These are phyloP conservation scores for Tetragonia tetragonoides DNA, from an alignment of 148 eudicot species.

Conservation along the genomic window DNA sequence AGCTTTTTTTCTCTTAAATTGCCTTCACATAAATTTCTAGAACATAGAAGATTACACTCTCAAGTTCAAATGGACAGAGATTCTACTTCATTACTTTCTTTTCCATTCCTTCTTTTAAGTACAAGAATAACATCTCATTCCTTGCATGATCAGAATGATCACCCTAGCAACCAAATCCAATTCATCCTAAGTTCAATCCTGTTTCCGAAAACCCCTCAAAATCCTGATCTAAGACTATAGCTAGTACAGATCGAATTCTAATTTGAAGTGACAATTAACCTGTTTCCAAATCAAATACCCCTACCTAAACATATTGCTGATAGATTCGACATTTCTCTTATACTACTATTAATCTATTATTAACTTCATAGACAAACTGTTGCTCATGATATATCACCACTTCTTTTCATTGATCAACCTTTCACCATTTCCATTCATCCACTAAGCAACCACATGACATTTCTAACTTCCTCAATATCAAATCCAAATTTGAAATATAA, in stretches of 20 bases:
- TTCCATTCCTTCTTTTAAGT: neutral
- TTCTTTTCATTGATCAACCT: neutral
- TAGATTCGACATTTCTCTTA: too few relatives aligned
- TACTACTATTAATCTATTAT: too few relatives aligned
- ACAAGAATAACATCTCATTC: neutral
- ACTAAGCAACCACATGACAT: neutral
- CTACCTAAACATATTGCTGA: too few relatives aligned
- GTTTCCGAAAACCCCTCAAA: too few relatives aligned
- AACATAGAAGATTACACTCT: neutral
- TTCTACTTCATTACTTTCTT: too few relatives aligned
- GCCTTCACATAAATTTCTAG: neutral
- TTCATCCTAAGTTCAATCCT: neutral
- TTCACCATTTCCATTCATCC: neutral
- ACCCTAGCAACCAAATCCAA: neutral
- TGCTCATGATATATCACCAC: too few relatives aligned
- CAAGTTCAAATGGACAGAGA: neutral
- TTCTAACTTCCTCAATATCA: neutral
- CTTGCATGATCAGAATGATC: neutral
- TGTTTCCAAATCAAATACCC: too few relatives aligned
- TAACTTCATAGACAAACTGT: too few relatives aligned
- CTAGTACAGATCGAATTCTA: too few relatives aligned
- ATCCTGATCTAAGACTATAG: too few relatives aligned
- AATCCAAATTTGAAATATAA: neutral
- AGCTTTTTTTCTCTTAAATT: too few relatives aligned
- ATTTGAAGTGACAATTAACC: too few relatives aligned